Percentiles rank a stretch among this genome's conserved stretches.
Evolutionary conservation across 2,329 filamentous ascomycete genomes (phyloP).

Genomic region (Thielaviopsis euricoi): DNA sequence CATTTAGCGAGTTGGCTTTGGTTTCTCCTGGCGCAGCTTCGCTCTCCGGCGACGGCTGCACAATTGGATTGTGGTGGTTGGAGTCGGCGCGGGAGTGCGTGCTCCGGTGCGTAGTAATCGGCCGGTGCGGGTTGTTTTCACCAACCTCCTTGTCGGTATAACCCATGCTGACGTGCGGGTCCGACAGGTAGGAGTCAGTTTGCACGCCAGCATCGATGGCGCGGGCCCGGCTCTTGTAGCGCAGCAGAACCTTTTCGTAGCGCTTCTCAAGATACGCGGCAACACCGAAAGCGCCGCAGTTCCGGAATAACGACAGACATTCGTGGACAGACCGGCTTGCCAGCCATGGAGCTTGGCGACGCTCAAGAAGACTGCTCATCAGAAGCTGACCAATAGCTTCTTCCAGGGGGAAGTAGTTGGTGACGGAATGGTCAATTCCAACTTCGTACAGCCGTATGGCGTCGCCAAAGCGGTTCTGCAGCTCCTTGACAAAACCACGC

Average conservation of each 20-base stretch:
- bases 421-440: conserved; percentile 53
- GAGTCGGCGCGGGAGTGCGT: conserved; percentile 4
- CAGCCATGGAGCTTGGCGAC: conserved; percentile 47
- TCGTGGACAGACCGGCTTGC: conserved; percentile 55
- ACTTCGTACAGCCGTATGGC: conserved; percentile 52
- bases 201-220: conserved; percentile 50
- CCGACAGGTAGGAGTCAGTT: conserved; percentile 39
- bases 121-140: not conserved
- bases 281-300: conserved; percentile 52
- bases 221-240: conserved; percentile 39
- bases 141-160: not conserved
- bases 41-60: not conserved
- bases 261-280: conserved; percentile 51
- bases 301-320: conserved; percentile 49
- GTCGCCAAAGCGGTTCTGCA: conserved; percentile 36
- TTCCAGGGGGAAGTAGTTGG: conserved; percentile 51
- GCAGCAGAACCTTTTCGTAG: conserved; percentile 49
- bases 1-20: not conserved
- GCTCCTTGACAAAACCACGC: conserved; percentile 51
- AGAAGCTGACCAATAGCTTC: conserved; percentile 59
- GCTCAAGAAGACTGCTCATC: conserved; percentile 54
- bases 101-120: not conserved
- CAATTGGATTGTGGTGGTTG: not conserved
- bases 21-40: not conserved
- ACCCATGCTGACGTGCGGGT: conserved; percentile 1